Evolutionary conservation across 371 early-diverging fungal genomes (phyloP).

Genomic region (Umbelopsis sp.): DNA sequence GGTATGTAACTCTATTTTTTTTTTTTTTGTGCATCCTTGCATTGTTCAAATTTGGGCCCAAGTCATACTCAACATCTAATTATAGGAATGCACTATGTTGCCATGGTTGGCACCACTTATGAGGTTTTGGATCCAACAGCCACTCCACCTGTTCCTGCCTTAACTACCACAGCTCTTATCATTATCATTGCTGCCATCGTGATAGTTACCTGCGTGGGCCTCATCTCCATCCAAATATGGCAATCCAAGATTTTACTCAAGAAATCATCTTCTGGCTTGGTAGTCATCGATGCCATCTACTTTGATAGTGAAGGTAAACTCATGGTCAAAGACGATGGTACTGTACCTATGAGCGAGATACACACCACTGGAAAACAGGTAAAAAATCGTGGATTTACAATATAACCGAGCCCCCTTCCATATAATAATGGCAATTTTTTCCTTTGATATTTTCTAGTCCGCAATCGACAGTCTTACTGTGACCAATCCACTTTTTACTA

Average conservation of each 20-base stretch:
- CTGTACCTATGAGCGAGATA: conserved; percentile 43
- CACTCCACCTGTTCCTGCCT: conserved; percentile 32
- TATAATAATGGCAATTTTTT: conserved; percentile 21
- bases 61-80: not conserved
- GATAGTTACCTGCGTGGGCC: conserved; percentile 33
- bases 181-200: conserved; percentile 44
- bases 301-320: conserved; percentile 45
- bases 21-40: not conserved
- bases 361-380: conserved; percentile 3
- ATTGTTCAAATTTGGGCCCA: not conserved
- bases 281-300: conserved; percentile 38
- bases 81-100: conserved; percentile 53
- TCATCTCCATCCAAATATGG: conserved; percentile 29
- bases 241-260: conserved; percentile 2
- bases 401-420: conserved; percentile 23
- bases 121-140: conserved; percentile 21
- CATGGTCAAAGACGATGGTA: conserved; percentile 45
- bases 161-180: conserved; percentile 36
- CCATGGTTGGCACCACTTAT: conserved; percentile 45
- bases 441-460: conserved; percentile 22
- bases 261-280: conserved; percentile 26
- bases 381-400: no score
- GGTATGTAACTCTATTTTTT: conserved; percentile 28
- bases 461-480: not conserved
- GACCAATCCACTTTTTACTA: not conserved